Percentiles rank a stretch among this genome's conserved stretches.
phyloP scores from a whole-genome alignment of 2,329 filamentous ascomycete genomes.

The Colletotrichum sp. region DNA sequence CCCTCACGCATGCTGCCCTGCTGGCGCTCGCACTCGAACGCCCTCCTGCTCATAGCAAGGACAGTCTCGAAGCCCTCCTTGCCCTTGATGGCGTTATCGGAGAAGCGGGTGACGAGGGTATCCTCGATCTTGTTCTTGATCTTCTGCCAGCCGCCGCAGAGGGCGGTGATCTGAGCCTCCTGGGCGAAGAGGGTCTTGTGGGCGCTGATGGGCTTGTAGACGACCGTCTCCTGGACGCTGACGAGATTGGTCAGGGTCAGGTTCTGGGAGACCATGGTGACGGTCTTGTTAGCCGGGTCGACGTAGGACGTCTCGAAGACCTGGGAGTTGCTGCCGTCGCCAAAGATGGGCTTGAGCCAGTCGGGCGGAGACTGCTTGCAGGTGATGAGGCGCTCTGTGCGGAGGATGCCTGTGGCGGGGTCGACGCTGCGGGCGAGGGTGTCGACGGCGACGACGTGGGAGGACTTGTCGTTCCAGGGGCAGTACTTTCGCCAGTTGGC shows the following conservation, averaged over 20 bases:
- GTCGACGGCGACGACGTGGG: slow-evolving; percentile 94
- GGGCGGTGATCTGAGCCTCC: slow-evolving; percentile 88
- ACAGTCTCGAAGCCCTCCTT: slow-evolving; percentile 95
- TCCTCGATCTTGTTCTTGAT: slow-evolving; percentile 98
- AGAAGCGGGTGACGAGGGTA: slow-evolving; percentile 84
- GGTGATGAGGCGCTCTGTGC: slow-evolving; percentile 67
- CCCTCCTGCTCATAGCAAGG: slow-evolving; percentile 88
- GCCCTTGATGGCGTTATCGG: slow-evolving; percentile 89
- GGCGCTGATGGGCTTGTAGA: slow-evolving; percentile 71
- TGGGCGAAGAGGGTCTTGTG: slow-evolving; percentile 82
- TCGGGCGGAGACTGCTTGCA: slow-evolving; percentile 72
- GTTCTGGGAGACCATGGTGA: slow-evolving; percentile 97
- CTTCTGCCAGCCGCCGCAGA: slow-evolving; percentile 96
- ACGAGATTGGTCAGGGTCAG: slow-evolving; percentile 91
- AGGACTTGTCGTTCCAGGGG: slow-evolving; percentile 98
- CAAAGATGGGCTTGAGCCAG: slow-evolving; percentile 82
- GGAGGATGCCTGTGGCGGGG: slow-evolving; percentile 61
- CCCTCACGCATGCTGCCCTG: slow-evolving; percentile 9
- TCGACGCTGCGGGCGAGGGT: slow-evolving; percentile 76
- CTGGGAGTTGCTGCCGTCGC: slow-evolving; percentile 76
- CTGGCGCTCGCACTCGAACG: slow-evolving; percentile 81
- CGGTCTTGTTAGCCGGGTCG: slow-evolving; percentile 79
- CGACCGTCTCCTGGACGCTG: slow-evolving; percentile 90
- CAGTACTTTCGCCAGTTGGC: slow-evolving; percentile 99
- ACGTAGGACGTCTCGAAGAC: slow-evolving; percentile 98